Evolutionary conservation across 441 rosid species (phyloP).

Genomic region (Aquilaria agallochum): DNA sequence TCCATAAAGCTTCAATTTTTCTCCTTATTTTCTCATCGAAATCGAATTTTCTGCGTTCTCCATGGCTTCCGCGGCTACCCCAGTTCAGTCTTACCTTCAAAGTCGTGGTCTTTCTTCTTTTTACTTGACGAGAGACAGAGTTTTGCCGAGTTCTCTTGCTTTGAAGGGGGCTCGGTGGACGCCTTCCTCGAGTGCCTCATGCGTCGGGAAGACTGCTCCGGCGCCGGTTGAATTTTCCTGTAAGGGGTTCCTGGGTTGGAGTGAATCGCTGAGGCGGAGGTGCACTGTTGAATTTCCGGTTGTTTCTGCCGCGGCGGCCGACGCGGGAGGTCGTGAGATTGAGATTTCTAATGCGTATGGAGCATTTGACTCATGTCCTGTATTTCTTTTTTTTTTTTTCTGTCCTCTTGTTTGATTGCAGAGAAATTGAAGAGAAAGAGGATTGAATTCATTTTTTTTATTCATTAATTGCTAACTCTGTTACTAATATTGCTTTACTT

Average conservation of each 20-base stretch:
- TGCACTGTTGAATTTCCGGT: conserved; percentile 18
- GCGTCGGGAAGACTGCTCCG: conserved; percentile 10
- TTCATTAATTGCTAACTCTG: too few relatives aligned
- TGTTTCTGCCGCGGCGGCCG: conserved; percentile 39
- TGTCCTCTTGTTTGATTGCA: conserved; percentile 11
- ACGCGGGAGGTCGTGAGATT: conserved; percentile 27
- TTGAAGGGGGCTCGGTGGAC: conserved; percentile 16
- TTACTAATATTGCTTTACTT: too few relatives aligned
- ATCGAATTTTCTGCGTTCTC: background rate
- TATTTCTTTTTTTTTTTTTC: background rate
- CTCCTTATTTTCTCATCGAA: background rate
- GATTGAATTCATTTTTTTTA: background rate
- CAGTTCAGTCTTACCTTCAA: conserved; percentile 17
- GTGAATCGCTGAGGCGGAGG: conserved; percentile 19
- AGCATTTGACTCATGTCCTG: background rate
- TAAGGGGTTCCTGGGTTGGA: conserved; percentile 19
- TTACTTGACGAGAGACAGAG: conserved; percentile 17
- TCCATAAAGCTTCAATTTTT: background rate
- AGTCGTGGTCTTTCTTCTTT: conserved; percentile 32
- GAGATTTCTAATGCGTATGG: conserved; percentile 33
- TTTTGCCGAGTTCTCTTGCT: conserved; percentile 10
- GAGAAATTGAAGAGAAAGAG: conserved; percentile 1
- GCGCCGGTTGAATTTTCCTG: conserved; percentile 13
- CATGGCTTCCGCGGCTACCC: conserved; percentile 25
- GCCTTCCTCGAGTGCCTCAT: conserved; percentile 8